Evolutionary conservation across 352 stramenopile species (phyloP), one percentile per base, ranked within the genome.

Genomic region (Phytophthora cajani): DNA sequence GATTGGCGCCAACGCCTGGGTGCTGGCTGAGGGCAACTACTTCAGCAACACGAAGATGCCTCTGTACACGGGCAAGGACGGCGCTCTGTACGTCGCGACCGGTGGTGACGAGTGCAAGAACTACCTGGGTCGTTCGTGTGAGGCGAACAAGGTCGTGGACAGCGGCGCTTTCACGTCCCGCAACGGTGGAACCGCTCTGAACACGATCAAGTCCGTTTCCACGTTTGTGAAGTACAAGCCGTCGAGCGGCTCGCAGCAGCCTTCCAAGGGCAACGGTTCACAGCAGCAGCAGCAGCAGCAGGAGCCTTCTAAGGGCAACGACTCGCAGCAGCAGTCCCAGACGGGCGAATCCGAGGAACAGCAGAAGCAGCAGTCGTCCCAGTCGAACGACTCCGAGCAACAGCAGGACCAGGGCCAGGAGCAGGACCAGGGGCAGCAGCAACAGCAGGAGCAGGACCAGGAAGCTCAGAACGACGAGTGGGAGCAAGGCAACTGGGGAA

Each of bases 21-120:
- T 82, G 25, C 62, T 85, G 2, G 58, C 70, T 12, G 78, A 85
- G 33, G 78, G 70, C 12, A 88, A 85, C 68, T 80, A 79, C 77
- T 81, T 82, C 44, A 73, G 72, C 58, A 65, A 75, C 52, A 80
- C 67, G 7, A 60, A 50, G 17, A 62, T 67, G 33, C 69, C 79
- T 1, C 50, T 75, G 23, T 58, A 56, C 47, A 62, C 23, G n/a
- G 62, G 58, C 17, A 58, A 71, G 50, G 36, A 12, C 5, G 36
- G 27, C 5, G 27, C 27, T 9, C 0, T 74, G 14, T 78, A 75
- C 42, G 50, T 58, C 16, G 69, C 58, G 0, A 27, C 14, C n/a
- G 56, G 53, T 12, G 47, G 23, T 3, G 46, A 72, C 3, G 67
- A 70, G 27, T 78, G 71, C 54, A 67, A 12, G 25, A 72, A 46